Base-by-base conservation (phyloP, 208 protist species). In the Leishmania lainsoni region DNA sequence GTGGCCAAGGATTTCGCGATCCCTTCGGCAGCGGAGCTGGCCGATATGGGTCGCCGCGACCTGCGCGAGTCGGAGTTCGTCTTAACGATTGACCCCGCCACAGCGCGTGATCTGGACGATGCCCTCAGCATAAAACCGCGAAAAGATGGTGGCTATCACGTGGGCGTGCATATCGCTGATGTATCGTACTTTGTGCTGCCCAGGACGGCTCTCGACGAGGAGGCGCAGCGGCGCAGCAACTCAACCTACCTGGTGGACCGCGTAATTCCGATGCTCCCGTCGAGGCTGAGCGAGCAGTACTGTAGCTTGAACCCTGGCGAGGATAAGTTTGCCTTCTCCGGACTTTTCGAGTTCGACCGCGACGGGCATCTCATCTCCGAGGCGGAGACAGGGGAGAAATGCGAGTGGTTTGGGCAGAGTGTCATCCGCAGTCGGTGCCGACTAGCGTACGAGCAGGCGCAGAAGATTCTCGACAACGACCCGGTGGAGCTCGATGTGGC, bases 101-200 rank as follows among this genome's bases (percentile, higher is more conserved):
- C 95, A 22, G 94, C 94, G 14, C 87, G 91, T 56, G 95, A 98
- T 81, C 85, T 98, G 56, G 95, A 98, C 80, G 95, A 98, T 75
- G 95, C 95, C 3, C 86, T 98, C 12, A 97, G 93, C 73, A 96
- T 96, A 20, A 83, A 81, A 6, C 69, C 78, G 1, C 83, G 79
- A 42, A 75, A 22, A 22, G 71, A 83, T 35, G 71, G 78, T 10
- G 81, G 82, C 56, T 97, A 94, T 79, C 93, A 94, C 81, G 91
- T 99, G 68, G 97, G 96, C 16, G 96, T 99, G n/a, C 97, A 99
- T 88, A 99, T 99, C 80, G 97, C 97, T 0, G 97, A 99, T 83
- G 97, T 99, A 4, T 93, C 96, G 17, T 85, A 91, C 75, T 98
- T 98, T 90, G 96, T 98, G 59, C 71, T 83, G 65, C 86, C 86